Base-by-base conservation (phyloP, 805 yeast genomes). In the Pichia cabralensis region DNA sequence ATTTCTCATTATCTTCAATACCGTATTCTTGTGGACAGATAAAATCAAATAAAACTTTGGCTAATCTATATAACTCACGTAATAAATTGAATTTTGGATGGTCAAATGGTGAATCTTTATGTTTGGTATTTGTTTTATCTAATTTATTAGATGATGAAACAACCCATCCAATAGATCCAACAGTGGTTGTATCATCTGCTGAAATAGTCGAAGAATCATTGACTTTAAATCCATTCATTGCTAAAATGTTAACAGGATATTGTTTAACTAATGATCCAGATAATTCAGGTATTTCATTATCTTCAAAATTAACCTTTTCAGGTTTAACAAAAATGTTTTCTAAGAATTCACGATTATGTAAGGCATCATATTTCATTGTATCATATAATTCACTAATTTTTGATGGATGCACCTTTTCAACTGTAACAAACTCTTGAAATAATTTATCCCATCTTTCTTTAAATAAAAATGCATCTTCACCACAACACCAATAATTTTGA, bases 11-110 rank as follows among this genome's bases (percentile, higher is more conserved):
- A 51, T 86, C 95, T 44, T 88, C 85, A 47, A 92, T 92, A 43
- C 99, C 99, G 54, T 92, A 92, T 54, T 92, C 99, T 57, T 92
- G 97, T 8, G 99, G 99, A 59, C 97, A 92, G 31, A 92, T 86
- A 52, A 89, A 92, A 59, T 92, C 99, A 62, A 92, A 92, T 42
- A 92, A 61, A 6, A 92, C 95, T 56, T 92, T 94, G 1, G 96
- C 83, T 36, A 92, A 66, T 43, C 89, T 68, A 55, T 88, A 92
- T 34, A 92, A 68, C 54, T 92, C 98, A 45, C 97, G 68, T 39
- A 92, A 66, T 42, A 84, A 71, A 22, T 80, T 80, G 55, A 71
- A 88, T 34, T 80, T 77, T 2, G 84, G 76, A 42, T 80, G 80
- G 52, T 84, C 95, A 57, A 88, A 88, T 28, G 76, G 66, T 2